Evolutionary conservation across 805 yeast genomes (phyloP), one percentile per base, ranked within the genome.

Genomic region (Candida tibetensis): DNA sequence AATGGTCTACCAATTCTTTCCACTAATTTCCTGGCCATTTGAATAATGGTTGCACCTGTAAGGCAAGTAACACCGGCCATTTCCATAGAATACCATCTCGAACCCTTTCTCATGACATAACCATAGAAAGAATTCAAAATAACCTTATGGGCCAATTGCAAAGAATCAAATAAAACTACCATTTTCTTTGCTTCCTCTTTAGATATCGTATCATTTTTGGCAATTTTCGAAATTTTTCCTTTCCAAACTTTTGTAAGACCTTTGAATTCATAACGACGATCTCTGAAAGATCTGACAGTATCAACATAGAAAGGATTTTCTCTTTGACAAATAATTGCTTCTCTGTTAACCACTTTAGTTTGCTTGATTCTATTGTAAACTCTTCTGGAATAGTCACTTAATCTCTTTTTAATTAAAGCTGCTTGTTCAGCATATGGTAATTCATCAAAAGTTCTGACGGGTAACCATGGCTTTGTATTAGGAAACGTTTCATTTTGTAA

Each of bases 31-130:
- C 98, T 73, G 0, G 99, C 99, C 93, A 91, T 85, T 63, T 95
- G 98, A 69, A 93, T 93, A 51, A 93, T 93, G 0, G 95, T 88
- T 0, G 99, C 96, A 37, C 99, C 99, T 0, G 99, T 93, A 34
- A 90, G 72, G 73, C 99, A 95, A 0, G 99, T 93, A 14, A 93
- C 93, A 46, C 99, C 99, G 0, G 99, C 99, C 99, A 95, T 93
- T 61, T 93, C 99, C 93, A 93, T 89, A 0, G 99, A 93, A 54
- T 90, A 93, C 99, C 99, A 93, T 43, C 99, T 75, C 0, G 99
- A 93, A 28, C 99, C 99, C 54, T 93, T 93, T 63, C 99, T 78
- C 99, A 93, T 93, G 10, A 93, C 99, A 54, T 93, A 93, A 34
- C 99, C 99, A 53, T 93, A 93, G 58, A 93, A 93, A 0, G 98